Evolutionary conservation across 2,329 filamentous ascomycete species (phyloP).

Genomic region (Pseudogymnoascus sp.): DNA sequence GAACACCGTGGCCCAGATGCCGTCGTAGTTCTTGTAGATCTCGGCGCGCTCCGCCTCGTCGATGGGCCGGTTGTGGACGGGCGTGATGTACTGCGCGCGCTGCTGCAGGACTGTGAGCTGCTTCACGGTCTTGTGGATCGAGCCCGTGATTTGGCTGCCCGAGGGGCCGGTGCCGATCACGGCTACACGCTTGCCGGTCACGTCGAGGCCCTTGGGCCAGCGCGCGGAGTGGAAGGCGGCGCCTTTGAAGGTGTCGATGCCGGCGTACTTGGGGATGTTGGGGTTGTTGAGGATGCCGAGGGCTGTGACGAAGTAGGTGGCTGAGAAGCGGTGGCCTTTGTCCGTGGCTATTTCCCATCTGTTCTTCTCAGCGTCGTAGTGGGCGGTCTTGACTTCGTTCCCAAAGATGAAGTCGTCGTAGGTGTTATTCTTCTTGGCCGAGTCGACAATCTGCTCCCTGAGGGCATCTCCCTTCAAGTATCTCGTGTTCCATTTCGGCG

Average conservation of each 20-base stretch:
- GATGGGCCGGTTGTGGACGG: constrained; percentile 11
- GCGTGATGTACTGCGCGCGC: constrained; percentile 28
- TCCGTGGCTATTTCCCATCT: constrained; percentile 15
- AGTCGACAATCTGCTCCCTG: not conserved
- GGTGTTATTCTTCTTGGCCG: not conserved
- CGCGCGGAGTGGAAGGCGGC: constrained; percentile 43
- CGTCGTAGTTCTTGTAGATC: constrained; percentile 17
- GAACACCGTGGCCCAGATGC: constrained; percentile 7
- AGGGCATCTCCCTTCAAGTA: not conserved
- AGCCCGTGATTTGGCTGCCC: constrained; percentile 39
- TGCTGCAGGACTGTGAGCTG: constrained; percentile 30
- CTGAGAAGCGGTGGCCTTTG: constrained; percentile 11
- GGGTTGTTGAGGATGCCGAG: constrained; percentile 15
- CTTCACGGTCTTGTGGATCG: constrained; percentile 29
- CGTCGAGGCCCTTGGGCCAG: constrained; percentile 43
- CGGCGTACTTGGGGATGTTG: constrained; percentile 30
- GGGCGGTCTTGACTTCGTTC: constrained; percentile 11
- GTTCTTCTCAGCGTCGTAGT: constrained; percentile 8
- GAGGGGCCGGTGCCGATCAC: constrained; percentile 50
- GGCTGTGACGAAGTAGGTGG: constrained; percentile 16
- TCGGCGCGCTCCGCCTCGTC: constrained; percentile 8
- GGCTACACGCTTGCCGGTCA: constrained; percentile 41
- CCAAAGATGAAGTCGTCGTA: constrained; percentile 12
- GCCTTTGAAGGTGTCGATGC: constrained; percentile 39
- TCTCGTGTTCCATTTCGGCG: not conserved